Conservation (phyloP, 192 early-diverging fungal species). For the Rhizophagus clarus region DNA sequence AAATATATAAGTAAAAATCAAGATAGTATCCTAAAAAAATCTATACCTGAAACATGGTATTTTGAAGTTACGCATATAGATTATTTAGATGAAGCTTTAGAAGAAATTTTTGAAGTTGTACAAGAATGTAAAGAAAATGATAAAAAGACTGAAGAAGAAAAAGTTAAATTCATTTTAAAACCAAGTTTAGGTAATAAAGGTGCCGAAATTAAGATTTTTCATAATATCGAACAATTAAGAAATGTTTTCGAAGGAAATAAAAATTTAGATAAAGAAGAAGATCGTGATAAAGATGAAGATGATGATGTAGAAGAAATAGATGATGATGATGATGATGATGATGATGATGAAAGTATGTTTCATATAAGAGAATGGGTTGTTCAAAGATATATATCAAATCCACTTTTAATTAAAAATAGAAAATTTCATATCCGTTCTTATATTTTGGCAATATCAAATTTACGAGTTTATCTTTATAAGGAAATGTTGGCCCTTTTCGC, state of each 20-base stretch:
- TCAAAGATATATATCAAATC: constrained; percentile 63
- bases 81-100: constrained; percentile 68
- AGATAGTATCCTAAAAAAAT: constrained; percentile 46
- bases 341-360: constrained; percentile 43
- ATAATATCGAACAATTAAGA: constrained; percentile 52
- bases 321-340: constrained; percentile 42
- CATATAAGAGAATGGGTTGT: constrained; percentile 74
- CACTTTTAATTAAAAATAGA: constrained; percentile 53
- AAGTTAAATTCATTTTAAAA: constrained; percentile 61
- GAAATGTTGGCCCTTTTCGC: constrained; percentile 71
- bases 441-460: constrained; percentile 58
- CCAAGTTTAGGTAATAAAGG: constrained; percentile 66
- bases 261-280: constrained; percentile 47
- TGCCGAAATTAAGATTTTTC: constrained; percentile 65
- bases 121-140: constrained; percentile 54
- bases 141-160: constrained; percentile 29
- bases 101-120: constrained; percentile 68
- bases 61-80: constrained; percentile 67
- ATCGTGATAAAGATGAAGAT: neutral
- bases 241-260: constrained; percentile 43
- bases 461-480: constrained; percentile 60
- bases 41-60: constrained; percentile 66
- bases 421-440: constrained; percentile 73
- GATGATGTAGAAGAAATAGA: too few species aligned
- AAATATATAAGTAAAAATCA: constrained; percentile 61